Evolutionary conservation across 768 basidiomycete genomes (phyloP).

Genomic region (Pleurotus sapidus): DNA sequence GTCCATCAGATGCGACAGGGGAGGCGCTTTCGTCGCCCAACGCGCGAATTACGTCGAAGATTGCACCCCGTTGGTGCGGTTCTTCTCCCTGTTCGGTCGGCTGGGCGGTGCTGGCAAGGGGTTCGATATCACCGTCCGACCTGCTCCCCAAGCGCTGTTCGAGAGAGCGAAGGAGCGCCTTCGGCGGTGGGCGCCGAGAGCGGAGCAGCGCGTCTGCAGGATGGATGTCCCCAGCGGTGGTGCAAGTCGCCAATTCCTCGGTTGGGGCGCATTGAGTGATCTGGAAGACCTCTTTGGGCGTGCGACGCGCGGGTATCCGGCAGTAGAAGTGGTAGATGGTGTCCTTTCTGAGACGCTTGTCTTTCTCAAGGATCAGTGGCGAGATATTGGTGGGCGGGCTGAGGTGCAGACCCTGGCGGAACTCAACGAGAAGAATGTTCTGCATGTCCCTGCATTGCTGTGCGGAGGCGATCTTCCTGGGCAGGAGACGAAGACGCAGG

Average conservation of each 20-base stretch:
- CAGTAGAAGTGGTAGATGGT: slow-evolving; percentile 7
- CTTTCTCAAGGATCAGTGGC: slow-evolving; percentile 31
- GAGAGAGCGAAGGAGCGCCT: background rate
- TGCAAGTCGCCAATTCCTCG: background rate
- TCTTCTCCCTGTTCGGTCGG: slow-evolving; percentile 18
- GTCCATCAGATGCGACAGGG: slow-evolving; percentile 31
- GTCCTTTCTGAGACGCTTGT: slow-evolving; percentile 9
- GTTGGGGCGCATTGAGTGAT: background rate
- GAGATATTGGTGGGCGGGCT: slow-evolving; percentile 8
- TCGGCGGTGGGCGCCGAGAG: background rate
- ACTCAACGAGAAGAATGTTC: slow-evolving; percentile 16
- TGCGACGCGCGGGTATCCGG: slow-evolving; percentile 19
- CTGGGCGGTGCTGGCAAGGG: background rate
- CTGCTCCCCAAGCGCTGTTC: background rate
- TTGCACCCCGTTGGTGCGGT: slow-evolving; percentile 14
- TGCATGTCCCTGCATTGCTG: slow-evolving; percentile 18
- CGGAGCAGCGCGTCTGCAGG: background rate
- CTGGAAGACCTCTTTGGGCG: slow-evolving; percentile 15
- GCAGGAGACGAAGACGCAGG: slow-evolving; percentile 7
- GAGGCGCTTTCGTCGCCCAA: slow-evolving; percentile 22
- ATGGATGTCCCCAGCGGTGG: background rate
- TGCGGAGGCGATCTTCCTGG: slow-evolving; percentile 18
- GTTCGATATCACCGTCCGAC: background rate
- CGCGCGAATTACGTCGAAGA: slow-evolving; percentile 18
- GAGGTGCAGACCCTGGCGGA: slow-evolving; percentile 19